Conservation (phyloP, 202 grass and related monocot species). For the Setaria italica region DNA sequence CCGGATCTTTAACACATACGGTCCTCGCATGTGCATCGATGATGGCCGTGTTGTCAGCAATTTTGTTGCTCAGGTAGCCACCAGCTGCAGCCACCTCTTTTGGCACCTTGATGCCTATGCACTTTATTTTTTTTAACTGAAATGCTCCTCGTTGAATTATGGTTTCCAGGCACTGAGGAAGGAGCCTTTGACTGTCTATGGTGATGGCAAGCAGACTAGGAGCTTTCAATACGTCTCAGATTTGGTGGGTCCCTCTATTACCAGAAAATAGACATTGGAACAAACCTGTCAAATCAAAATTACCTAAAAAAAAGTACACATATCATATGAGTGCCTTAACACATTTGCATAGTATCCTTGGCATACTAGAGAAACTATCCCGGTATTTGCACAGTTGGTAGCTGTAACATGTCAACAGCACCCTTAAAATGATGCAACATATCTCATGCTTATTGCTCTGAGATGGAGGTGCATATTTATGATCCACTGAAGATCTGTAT, state of each 20-base stretch:
- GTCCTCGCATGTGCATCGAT: constrained; percentile 92
- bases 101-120: not conserved
- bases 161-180: constrained; percentile 74
- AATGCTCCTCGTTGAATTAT: constrained; percentile 12
- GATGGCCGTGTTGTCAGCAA: constrained; percentile 92
- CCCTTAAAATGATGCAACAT: constrained; percentile 7
- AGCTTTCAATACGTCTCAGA: constrained; percentile 91
- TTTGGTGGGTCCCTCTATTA: constrained; percentile 49
- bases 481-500: not conserved
- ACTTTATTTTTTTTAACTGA: not conserved
- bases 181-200: constrained; percentile 82
- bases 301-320: not conserved
- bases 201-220: constrained; percentile 86
- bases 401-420: constrained; percentile 8
- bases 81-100: constrained; percentile 14
- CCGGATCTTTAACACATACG: constrained; percentile 86
- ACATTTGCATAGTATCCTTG: constrained; percentile 1
- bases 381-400: not conserved
- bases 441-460: not conserved
- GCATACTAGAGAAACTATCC: not conserved
- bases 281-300: not conserved
- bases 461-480: constrained; percentile 14
- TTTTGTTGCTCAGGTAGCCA: constrained; percentile 77
- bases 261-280: not conserved
- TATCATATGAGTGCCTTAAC: not conserved